Conservation (phyloP, 2,329 filamentous ascomycete genomes). For the Pseudogymnoascus sp. region DNA sequence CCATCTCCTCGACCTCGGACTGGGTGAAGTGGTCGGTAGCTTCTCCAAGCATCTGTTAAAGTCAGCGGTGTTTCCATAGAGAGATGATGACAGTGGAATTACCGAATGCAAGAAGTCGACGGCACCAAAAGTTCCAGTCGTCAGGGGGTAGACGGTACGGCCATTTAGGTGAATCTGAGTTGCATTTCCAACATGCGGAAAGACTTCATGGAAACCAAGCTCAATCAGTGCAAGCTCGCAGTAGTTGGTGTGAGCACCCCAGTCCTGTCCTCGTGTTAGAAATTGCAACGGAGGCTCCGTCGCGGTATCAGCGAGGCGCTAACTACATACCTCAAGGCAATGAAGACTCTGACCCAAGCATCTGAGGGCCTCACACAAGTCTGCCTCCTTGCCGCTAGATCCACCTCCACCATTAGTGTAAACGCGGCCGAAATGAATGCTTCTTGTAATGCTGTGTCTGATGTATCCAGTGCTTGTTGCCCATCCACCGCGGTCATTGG, state of each 20-base stretch:
- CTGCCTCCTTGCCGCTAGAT: conserved; percentile 58
- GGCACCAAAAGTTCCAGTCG: conserved; percentile 70
- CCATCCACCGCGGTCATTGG: conserved; percentile 81
- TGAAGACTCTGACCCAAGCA: conserved; percentile 71
- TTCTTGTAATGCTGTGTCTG: conserved; percentile 63
- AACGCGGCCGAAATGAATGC: conserved; percentile 69
- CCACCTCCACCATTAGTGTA: conserved; percentile 59
- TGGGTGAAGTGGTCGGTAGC: conserved; percentile 79
- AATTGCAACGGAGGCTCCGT: not conserved
- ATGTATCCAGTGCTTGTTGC: conserved; percentile 85
- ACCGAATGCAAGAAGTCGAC: conserved; percentile 77
- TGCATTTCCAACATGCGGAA: conserved; percentile 61
- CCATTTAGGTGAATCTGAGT: conserved; percentile 61
- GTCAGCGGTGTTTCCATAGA: not conserved
- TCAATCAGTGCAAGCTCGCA: conserved; percentile 70
- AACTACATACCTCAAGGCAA: conserved; percentile 55
- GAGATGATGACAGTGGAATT: conserved; percentile 26
- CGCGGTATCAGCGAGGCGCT: not conserved
- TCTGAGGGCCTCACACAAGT: conserved; percentile 72
- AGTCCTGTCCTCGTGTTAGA: not conserved
- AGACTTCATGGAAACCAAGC: conserved; percentile 60
- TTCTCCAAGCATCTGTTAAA: conserved; percentile 44
- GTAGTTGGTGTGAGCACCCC: conserved; percentile 48
- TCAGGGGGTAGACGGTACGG: conserved; percentile 62
- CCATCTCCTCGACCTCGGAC: conserved; percentile 75